Conservation (phyloP, 352 stramenopile genomes). For the Detonula confervacea region DNA sequence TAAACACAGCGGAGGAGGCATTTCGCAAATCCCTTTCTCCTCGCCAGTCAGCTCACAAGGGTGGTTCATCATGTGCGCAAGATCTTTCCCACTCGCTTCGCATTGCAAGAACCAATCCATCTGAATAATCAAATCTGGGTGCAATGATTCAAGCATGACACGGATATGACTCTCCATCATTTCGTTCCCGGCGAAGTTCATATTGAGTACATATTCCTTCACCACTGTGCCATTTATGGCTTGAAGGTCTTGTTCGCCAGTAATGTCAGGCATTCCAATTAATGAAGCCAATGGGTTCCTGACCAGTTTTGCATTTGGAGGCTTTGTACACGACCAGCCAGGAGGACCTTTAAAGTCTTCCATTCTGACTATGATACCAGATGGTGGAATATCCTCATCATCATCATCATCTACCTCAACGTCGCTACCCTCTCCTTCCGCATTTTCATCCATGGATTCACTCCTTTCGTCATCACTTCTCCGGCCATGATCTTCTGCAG, state of each 20-base stretch:
- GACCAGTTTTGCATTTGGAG: constrained; percentile 22
- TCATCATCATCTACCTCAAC: constrained; percentile 26
- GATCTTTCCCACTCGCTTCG: constrained; percentile 13
- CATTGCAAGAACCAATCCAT: constrained; percentile 38
- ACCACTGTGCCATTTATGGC: constrained; percentile 4
- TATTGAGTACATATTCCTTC: constrained; percentile 76
- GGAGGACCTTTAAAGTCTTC: constrained; percentile 53
- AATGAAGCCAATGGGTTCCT: constrained; percentile 73
- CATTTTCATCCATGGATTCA: constrained; percentile 14
- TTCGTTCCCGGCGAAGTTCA: constrained; percentile 85
- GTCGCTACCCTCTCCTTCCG: constrained; percentile 32
- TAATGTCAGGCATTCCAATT: constrained; percentile 59
- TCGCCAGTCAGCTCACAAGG: background rate
- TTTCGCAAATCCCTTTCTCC: background rate
- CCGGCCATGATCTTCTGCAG: constrained; percentile 11
- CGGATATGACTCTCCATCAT: constrained; percentile 80
- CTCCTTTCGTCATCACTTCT: constrained; percentile 28
- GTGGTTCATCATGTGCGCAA: constrained; percentile 4
- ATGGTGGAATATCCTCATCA: constrained; percentile 35
- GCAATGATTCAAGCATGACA: constrained; percentile 54
- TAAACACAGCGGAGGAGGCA: constrained; percentile 26
- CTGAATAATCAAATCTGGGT: constrained; percentile 4
- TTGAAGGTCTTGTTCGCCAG: constrained; percentile 29
- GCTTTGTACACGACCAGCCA: constrained; percentile 22
- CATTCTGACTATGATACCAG: constrained; percentile 40